Percentiles rank a stretch among this genome's conserved stretches.
These are phyloP conservation scores for Ogataea methanolica DNA, from an alignment of 805 yeast species.

Conservation along the genomic window DNA sequence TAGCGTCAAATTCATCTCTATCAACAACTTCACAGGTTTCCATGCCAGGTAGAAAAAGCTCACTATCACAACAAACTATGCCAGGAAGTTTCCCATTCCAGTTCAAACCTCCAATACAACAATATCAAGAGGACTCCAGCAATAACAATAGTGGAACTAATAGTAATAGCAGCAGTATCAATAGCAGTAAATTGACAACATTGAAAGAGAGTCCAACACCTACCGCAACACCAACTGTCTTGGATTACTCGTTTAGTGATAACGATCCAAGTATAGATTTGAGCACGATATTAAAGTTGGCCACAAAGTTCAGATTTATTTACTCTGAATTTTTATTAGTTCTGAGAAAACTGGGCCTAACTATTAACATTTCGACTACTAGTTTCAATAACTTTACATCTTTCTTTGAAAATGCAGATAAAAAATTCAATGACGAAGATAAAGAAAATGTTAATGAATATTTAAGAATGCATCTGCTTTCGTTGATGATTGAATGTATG, in stretches of 20 bases:
- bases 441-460: slow-evolving; percentile 8
- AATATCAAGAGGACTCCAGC: not conserved
- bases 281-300: slow-evolving; percentile 11
- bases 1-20: slow-evolving; percentile 4
- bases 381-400: slow-evolving; percentile 14
- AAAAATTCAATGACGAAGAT: slow-evolving; percentile 11
- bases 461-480: slow-evolving; percentile 12
- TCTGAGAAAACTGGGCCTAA: slow-evolving; percentile 13
- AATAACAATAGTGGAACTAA: not conserved
- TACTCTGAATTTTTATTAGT: slow-evolving; percentile 15
- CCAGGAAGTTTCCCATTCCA: slow-evolving; percentile 4
- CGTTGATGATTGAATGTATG: slow-evolving; percentile 18
- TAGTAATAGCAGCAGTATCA: not conserved
- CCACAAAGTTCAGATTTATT: slow-evolving; percentile 21
- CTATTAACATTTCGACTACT: slow-evolving; percentile 9
- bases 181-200: slow-evolving; percentile 9
- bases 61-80: slow-evolving; percentile 8
- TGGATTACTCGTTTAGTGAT: not conserved
- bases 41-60: slow-evolving; percentile 13
- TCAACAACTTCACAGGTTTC: slow-evolving; percentile 1
- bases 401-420: slow-evolving; percentile 17
- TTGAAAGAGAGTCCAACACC: slow-evolving; percentile 11
- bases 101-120: not conserved
- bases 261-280: slow-evolving; percentile 4
- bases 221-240: not conserved